Conservation (phyloP, 768 basidiomycete genomes). For the Psilocybe tampanensis region DNA sequence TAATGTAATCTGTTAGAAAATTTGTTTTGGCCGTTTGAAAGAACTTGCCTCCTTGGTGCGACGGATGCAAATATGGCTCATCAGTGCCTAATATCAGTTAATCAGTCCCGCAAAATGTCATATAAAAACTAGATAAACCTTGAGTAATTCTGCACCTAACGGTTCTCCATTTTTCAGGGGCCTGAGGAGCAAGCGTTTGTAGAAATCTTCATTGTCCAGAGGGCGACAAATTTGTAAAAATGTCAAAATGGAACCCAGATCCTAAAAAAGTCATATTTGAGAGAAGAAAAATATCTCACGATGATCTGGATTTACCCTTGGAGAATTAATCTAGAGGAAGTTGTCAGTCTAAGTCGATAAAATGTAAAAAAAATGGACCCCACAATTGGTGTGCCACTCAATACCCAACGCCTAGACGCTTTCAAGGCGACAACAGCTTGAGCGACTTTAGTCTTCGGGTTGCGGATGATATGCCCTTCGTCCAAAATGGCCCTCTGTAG, state of each 20-base stretch:
- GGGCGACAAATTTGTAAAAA: conserved; percentile 88
- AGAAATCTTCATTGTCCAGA: conserved; percentile 81
- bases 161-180: conserved; percentile 74
- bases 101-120: not conserved
- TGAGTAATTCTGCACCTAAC: conserved; percentile 68
- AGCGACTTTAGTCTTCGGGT: conserved; percentile 85
- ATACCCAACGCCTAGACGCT: conserved; percentile 77
- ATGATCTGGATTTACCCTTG: conserved; percentile 45
- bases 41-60: conserved; percentile 74
- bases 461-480: conserved; percentile 88
- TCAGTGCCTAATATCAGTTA: conserved; percentile 53
- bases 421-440: conserved; percentile 61
- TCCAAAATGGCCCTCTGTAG: conserved; percentile 79
- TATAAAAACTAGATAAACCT: conserved; percentile 43
- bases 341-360: not conserved
- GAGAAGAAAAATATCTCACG: not conserved
- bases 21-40: not conserved
- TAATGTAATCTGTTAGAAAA: conserved; percentile 28
- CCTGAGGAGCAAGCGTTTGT: conserved; percentile 75
- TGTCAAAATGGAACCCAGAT: conserved; percentile 83
- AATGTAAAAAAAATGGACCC: conserved; percentile 31
- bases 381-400: conserved; percentile 90
- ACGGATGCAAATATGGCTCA: conserved; percentile 78
- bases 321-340: conserved; percentile 72
- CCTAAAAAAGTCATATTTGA: conserved; percentile 41